Percentiles rank a stretch among this genome's conserved stretches.
Conservation (phyloP, 257 asterid genomes). For the Nicotiana tabacum region DNA sequence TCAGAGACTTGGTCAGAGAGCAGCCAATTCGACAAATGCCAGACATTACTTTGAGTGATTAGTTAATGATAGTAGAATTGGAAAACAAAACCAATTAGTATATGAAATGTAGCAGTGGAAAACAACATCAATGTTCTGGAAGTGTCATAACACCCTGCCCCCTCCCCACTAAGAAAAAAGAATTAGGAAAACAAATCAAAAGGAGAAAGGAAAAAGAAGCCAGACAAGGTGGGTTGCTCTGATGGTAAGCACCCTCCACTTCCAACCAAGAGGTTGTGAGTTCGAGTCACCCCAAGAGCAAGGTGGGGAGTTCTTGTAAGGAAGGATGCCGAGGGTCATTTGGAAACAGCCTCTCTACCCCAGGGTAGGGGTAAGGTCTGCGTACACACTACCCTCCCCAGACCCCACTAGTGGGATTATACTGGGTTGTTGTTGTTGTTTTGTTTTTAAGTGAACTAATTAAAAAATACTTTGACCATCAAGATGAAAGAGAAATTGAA, state of each 20-base stretch:
- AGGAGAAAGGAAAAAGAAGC: background rate
- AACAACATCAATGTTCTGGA: background rate
- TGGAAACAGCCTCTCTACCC: too few relatives aligned
- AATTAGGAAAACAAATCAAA: background rate
- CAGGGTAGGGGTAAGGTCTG: too few relatives aligned
- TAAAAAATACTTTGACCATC: background rate
- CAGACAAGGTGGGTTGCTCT: background rate
- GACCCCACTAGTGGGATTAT: too few relatives aligned
- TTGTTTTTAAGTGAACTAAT: background rate
- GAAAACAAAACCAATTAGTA: background rate
- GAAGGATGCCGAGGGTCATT: too few relatives aligned
- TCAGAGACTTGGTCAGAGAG: background rate
- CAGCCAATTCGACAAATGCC: background rate
- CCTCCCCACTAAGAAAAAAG: background rate
- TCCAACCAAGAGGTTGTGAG: too few relatives aligned
- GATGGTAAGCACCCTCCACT: too few relatives aligned
- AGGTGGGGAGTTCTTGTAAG: too few relatives aligned
- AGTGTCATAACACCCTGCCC: background rate
- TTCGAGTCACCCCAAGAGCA: too few relatives aligned
- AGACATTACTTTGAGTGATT: background rate
- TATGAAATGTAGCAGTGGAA: background rate
- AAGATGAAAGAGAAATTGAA: background rate
- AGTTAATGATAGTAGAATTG: background rate
- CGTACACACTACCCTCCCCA: too few relatives aligned
- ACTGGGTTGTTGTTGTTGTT: too few relatives aligned